A percentile compares a stretch with the other conserved stretches of the same genome.
phyloP scores from a whole-genome alignment of 2,329 filamentous ascomycete species.

The Zalaria sp. region DNA sequence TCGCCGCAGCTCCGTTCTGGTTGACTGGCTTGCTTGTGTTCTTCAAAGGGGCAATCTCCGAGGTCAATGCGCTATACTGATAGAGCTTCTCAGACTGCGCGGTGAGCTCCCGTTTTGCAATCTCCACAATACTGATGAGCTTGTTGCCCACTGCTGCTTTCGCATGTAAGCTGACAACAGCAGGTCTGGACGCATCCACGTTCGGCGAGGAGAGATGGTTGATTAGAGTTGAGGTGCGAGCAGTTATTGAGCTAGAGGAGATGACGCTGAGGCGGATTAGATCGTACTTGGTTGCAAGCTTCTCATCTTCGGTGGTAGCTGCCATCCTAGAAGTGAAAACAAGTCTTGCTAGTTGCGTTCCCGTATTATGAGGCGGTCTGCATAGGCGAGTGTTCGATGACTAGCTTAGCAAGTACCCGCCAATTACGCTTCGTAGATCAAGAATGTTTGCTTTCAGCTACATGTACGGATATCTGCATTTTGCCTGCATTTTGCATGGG shows the following conservation, averaged over 20 bases:
- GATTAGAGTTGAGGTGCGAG: conserved; percentile 13
- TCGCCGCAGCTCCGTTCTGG: conserved; percentile 1
- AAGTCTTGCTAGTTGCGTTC: too few species aligned
- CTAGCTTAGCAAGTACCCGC: too few species aligned
- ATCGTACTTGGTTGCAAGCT: conserved; percentile 10
- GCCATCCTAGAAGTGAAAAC: too few species aligned
- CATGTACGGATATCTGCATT: too few species aligned
- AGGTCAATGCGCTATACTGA: conserved; percentile 18
- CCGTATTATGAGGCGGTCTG: too few species aligned
- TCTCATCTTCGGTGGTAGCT: conserved; percentile 7
- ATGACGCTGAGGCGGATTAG: conserved; percentile 12
- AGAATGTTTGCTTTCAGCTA: too few species aligned
- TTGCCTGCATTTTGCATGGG: too few species aligned
- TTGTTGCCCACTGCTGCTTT: conserved; percentile 38
- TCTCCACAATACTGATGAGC: conserved; percentile 54
- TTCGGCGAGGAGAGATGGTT: conserved; percentile 7
- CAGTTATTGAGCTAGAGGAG: conserved; percentile 16
- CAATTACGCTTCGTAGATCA: too few species aligned
- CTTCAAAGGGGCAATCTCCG: conserved; percentile 12
- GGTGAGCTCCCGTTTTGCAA: conserved; percentile 27
- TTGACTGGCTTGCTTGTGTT: conserved; percentile 6
- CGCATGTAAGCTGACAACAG: conserved; percentile 25
- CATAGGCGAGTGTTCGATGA: too few species aligned
- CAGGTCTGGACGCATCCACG: conserved; percentile 15
- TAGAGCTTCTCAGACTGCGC: conserved; percentile 30